Conservation (phyloP, 1,284 basidiomycete species). For the Porphyrellus sp. region DNA sequence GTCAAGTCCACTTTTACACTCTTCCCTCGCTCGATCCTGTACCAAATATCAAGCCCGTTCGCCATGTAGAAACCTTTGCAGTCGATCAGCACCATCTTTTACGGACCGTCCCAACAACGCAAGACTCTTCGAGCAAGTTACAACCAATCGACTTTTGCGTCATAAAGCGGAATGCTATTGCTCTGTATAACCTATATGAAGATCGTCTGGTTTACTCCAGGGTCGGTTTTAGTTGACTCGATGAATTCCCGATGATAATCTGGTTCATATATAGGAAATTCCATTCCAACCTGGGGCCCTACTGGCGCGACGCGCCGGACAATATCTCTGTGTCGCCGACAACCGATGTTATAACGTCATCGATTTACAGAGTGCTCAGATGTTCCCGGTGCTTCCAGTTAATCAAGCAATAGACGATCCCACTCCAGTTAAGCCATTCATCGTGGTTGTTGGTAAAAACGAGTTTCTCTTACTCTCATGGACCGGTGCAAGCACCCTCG, state of each 20-base stretch:
- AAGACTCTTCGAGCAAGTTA: constrained; percentile 38
- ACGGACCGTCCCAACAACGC: constrained; percentile 46
- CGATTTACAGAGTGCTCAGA: constrained; percentile 64
- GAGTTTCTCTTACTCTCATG: constrained; percentile 81
- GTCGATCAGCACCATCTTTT: constrained; percentile 77
- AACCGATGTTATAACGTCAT: constrained; percentile 71
- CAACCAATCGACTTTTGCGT: constrained; percentile 76
- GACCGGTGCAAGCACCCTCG: constrained; percentile 74
- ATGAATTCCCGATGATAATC: constrained; percentile 36
- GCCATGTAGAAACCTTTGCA: constrained; percentile 74
- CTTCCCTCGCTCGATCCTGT: constrained; percentile 77
- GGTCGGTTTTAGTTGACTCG: constrained; percentile 19
- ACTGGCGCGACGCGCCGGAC: constrained; percentile 62
- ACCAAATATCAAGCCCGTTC: constrained; percentile 67
- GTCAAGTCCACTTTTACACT: constrained; percentile 75
- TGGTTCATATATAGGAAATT: constrained; percentile 62
- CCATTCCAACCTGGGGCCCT: constrained; percentile 65
- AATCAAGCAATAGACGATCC: constrained; percentile 55
- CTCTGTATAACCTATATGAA: constrained; percentile 52
- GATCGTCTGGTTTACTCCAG: constrained; percentile 32
- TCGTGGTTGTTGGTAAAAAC: constrained; percentile 68
- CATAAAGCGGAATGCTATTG: constrained; percentile 68
- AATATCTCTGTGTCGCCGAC: constrained; percentile 73
- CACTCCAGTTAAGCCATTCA: constrained; percentile 60
- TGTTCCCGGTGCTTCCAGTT: constrained; percentile 73